Conservation (phyloP, 2,329 filamentous ascomycete species). For the Epicoccum nigrum region DNA sequence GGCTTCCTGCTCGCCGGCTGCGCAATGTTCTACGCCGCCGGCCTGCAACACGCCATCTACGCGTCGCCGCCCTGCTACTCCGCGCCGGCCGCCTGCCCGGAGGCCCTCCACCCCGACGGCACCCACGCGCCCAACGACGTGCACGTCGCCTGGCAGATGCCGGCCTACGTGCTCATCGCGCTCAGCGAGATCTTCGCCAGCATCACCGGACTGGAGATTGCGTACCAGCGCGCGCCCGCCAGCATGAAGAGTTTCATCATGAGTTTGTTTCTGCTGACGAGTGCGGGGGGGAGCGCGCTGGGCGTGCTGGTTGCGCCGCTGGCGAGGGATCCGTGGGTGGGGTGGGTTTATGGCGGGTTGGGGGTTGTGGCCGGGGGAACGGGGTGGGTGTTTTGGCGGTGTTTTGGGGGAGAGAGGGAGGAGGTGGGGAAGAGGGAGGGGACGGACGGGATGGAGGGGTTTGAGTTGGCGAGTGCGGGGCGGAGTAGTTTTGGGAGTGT, state of each 20-base stretch:
- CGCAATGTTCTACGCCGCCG: constrained; percentile 62
- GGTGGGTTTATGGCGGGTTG: constrained; percentile 71
- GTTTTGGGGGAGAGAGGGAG: constrained; percentile 48
- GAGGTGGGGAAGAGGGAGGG: not conserved
- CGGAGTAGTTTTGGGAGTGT: not conserved
- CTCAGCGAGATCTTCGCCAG: constrained; percentile 55
- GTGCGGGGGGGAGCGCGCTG: constrained; percentile 64
- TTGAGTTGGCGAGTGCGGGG: constrained; percentile 19
- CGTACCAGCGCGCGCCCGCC: constrained; percentile 55
- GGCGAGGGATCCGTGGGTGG: constrained; percentile 67
- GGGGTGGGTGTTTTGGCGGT: constrained; percentile 60
- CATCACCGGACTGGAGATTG: constrained; percentile 56
- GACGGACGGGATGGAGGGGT: constrained; percentile 21
- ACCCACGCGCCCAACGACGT: constrained; percentile 49
- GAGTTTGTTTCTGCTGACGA: constrained; percentile 66
- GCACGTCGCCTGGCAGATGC: constrained; percentile 54
- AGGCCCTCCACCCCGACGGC: constrained; percentile 21
- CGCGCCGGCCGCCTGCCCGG: not conserved
- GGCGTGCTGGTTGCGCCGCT: constrained; percentile 66
- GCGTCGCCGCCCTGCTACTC: constrained; percentile 59
- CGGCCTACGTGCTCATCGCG: constrained; percentile 55
- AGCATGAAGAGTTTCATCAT: constrained; percentile 58
- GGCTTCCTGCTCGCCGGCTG: constrained; percentile 61
- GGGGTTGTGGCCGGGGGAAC: constrained; percentile 56
- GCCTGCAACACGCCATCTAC: constrained; percentile 64